phyloP scores from a whole-genome alignment of 345 rosid genomes.

The Combretum micranthum region DNA sequence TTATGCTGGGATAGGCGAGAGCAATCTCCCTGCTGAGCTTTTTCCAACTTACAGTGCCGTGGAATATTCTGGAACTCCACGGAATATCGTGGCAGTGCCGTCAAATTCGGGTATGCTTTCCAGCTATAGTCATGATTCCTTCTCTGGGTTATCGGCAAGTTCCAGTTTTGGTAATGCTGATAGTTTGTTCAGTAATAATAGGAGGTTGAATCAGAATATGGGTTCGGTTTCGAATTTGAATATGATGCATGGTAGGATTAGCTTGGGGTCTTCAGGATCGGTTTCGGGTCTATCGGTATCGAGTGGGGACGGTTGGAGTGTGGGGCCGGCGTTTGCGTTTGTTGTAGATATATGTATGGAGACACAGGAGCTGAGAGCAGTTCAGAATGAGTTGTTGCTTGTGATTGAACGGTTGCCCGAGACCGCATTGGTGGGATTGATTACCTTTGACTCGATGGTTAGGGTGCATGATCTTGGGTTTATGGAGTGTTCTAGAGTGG shows the following conservation, averaged over 20 bases:
- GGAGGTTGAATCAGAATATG: background rate
- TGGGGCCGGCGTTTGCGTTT: conserved; percentile 85
- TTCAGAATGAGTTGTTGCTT: conserved; percentile 63
- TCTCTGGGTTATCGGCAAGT: conserved; percentile 5
- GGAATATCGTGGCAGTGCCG: conserved; percentile 7
- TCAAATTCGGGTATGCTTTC: background rate
- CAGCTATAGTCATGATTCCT: background rate
- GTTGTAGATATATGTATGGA: conserved; percentile 66
- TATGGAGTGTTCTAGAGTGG: conserved; percentile 60
- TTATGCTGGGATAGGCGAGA: conserved; percentile 65
- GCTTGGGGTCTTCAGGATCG: conserved; percentile 38
- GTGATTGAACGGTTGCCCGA: conserved; percentile 84
- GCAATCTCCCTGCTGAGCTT: conserved; percentile 94
- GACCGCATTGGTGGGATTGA: conserved; percentile 56
- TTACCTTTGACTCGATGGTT: conserved; percentile 81
- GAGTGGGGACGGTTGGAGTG: conserved; percentile 16
- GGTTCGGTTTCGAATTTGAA: conserved; percentile 6
- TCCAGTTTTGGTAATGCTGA: conserved; percentile 5
- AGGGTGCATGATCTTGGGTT: conserved; percentile 77
- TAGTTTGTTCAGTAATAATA: conserved; percentile 6
- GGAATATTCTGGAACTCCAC: conserved; percentile 32
- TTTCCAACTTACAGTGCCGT: conserved; percentile 88
- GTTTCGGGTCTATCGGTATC: conserved; percentile 26
- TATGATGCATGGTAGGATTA: conserved; percentile 13
- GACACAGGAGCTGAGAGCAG: conserved; percentile 62